Base-by-base conservation (phyloP, 371 early-diverging fungal genomes). In the Mortierella sp. region DNA sequence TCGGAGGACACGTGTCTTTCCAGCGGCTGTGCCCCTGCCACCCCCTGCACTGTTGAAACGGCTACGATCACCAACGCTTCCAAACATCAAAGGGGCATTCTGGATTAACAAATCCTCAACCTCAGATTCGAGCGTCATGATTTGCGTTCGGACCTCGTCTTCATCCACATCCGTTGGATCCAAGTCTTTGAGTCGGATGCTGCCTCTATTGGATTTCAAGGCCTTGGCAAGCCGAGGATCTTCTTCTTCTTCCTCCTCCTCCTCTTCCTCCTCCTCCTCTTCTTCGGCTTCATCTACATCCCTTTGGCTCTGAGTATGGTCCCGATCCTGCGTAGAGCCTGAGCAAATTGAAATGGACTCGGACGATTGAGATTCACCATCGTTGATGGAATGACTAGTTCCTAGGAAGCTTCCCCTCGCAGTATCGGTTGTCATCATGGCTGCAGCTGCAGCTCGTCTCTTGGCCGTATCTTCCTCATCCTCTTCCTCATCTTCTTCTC, bases 401-500 rank as follows among this genome's bases (percentile, higher is more conserved):
- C 5, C 37, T 5, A 9, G 37, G 5, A 37, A 37, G 9, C 5
- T 9, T 37, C 37, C 37, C 3, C 5, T 9, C 37, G 9, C 37
- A 5, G 37, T 37, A 37, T 37, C 37, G 5, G 37, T 37, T 37
- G 37, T 37, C 37, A 9, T 37, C 37, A 9, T 37, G 37, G 37
- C 37, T 37, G 37, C n/a, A n/a, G n/a, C n/a, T n/a, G n/a, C n/a
- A n/a, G n/a, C 9, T 9, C 37, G 37, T 37, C 14, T 2, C 14
- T 50, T 21, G 53, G 19, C 53, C 12, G 3, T 53, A 23, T 53
- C 53, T 16, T 63, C 73, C 11, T 74, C 74, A 0, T 68, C 69
- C 4, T 74, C 74, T 4, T 69, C 77, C n/a, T 72, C 79, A 11
- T 79, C 79, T 26, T 72, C 79, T 47, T 79, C 79, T 7, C 79